phyloP scores from a whole-genome alignment of 2,329 filamentous ascomycete genomes.

The Penicillium janthinellum region DNA sequence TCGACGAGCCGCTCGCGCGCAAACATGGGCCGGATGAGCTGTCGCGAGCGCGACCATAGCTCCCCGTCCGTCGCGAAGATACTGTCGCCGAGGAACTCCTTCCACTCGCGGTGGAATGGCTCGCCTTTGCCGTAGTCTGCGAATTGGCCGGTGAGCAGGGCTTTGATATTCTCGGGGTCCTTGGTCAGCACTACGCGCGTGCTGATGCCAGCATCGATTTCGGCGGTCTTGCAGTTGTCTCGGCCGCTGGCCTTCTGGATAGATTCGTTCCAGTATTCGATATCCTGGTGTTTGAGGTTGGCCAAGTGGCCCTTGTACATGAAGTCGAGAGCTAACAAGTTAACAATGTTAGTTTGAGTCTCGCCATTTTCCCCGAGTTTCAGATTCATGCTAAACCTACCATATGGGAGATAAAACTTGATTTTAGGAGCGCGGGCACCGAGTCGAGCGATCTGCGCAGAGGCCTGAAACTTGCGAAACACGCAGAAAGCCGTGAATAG shows the following conservation, averaged over 20 bases:
- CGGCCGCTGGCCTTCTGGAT: conserved; percentile 45
- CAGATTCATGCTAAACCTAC: conserved; percentile 17
- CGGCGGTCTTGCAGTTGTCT: conserved; percentile 30
- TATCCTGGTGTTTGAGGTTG: conserved; percentile 57
- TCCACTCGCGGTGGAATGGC: conserved; percentile 72
- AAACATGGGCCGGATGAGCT: conserved; percentile 85
- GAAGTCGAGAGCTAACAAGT: conserved; percentile 63
- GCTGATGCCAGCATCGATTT: conserved; percentile 34
- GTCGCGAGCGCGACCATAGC: conserved; percentile 78
- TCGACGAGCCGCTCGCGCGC: conserved; percentile 82
- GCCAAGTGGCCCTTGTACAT: conserved; percentile 59
- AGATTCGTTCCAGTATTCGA: conserved; percentile 62
- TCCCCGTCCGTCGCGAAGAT: conserved; percentile 81
- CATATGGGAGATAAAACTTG: conserved; percentile 39
- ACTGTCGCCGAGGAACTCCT: conserved; percentile 79
- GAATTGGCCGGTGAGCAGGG: conserved; percentile 85
- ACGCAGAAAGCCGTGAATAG: conserved; percentile 43
- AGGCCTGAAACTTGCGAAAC: conserved; percentile 33
- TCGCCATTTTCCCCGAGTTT: too few relatives aligned
- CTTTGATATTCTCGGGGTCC: conserved; percentile 89
- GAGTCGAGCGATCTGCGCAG: conserved; percentile 34
- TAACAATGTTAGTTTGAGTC: background rate
- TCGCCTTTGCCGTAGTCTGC: conserved; percentile 79
- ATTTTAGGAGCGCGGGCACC: conserved; percentile 40
- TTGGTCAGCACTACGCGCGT: conserved; percentile 70